These are phyloP conservation scores for Syncephalastrum monosporum DNA, from an alignment of 371 early-diverging fungal species.

Conservation along the genomic window DNA sequence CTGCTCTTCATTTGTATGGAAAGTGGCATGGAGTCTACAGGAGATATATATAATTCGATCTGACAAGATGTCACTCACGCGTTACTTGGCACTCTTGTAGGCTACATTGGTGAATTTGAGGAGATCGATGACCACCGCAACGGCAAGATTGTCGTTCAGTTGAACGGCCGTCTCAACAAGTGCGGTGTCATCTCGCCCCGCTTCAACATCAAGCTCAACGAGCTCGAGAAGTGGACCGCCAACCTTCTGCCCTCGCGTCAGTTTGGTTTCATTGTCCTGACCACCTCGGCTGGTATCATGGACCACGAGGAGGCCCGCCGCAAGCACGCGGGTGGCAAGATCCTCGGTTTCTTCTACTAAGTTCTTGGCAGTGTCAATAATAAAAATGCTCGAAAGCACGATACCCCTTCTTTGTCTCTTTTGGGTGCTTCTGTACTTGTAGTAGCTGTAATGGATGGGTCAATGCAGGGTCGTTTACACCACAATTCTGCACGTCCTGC, in stretches of 20 bases:
- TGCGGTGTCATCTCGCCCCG: constrained; percentile 99
- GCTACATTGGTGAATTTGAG: constrained; percentile 99
- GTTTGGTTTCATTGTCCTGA: constrained; percentile 97
- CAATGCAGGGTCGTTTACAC: too few species aligned
- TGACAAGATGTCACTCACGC: background rate
- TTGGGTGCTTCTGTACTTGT: too few species aligned
- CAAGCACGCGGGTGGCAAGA: constrained; percentile 99
- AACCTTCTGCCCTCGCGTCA: constrained; percentile 99
- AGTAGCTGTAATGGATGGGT: too few species aligned
- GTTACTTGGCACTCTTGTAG: constrained; percentile 35
- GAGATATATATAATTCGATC: background rate
- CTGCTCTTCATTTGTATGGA: constrained; percentile 19
- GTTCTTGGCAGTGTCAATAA: constrained; percentile 3
- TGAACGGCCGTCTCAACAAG: constrained; percentile 99
- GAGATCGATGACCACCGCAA: constrained; percentile 98
- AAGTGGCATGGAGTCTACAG: background rate
- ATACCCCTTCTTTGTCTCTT: too few species aligned
- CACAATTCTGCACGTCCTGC: too few species aligned
- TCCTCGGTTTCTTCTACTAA: constrained; percentile 89
- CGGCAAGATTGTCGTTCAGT: constrained; percentile 98
- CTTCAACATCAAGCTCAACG: constrained; percentile 95
- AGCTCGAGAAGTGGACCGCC: constrained; percentile 97
- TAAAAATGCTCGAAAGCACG: background rate
- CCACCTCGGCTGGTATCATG: constrained; percentile 99
- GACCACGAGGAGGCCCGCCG: constrained; percentile 99